Evolutionary conservation across 2,329 filamentous ascomycete species (phyloP), one percentile per base, ranked within the genome.

Genomic region (Grosmannia huntii): DNA sequence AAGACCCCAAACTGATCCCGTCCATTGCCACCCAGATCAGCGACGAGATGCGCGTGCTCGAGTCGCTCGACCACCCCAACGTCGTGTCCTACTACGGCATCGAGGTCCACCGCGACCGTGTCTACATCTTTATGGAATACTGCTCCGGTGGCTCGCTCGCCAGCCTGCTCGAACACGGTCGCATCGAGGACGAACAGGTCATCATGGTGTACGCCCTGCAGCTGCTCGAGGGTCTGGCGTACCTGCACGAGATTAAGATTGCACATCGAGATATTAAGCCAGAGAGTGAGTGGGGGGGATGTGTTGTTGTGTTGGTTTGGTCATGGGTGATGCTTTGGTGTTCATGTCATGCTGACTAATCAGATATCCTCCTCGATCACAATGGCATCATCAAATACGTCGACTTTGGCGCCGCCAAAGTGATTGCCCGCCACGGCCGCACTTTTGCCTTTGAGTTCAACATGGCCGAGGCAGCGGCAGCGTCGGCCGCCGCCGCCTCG

Each of bases 61-160:
- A 97, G 71, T 87, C 96, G 1, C 80, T 99, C 52, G 91, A 99
- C 67, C 94, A 99, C 68, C 94, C 94, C 25, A 99, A 99, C 68
- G 89, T 99, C 61, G 95, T 99, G 25, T 92, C 90, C 11, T 99
- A 99, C 72, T 94, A 94, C 68, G 94, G 94, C 60, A 97, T 99
- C 67, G 94, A 99, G 71, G 94, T 96, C 3, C 94, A 99, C 72
- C 84, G 94, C 62, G 94, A 99, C 76, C 94, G 96, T 68, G 94
- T 99, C n/a, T 99, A 97, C 72, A 96, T 99, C 64, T 99, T 99
- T 70, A 99, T 99, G 94, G 94, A 99, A 71, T 97, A 95, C 72
- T 99, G 94, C 71, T 95, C 90, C 5, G 92, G 94, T 56, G 94
- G 94, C 23, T 97, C 92, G 19, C 78, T 99, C 54, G 91, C 94